A percentile compares a stretch with the other conserved stretches of the same genome.
Evolutionary conservation across 176 grass and related monocot genomes (phyloP).

Genomic region (Guadua angustifolia): DNA sequence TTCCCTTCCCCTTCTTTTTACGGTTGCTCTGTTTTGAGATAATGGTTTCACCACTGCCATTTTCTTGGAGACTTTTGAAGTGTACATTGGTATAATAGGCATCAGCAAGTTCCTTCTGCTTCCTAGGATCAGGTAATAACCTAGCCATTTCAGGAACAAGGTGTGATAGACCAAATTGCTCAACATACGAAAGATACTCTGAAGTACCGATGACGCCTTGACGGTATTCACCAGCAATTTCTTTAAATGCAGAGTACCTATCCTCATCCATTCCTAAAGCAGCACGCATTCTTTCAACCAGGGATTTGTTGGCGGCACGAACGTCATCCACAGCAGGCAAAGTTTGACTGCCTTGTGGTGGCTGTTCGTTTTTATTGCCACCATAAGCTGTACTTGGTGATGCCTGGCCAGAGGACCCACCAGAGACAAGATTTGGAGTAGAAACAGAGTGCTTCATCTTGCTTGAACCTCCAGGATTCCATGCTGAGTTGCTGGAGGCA

Average conservation of each 20-base stretch:
- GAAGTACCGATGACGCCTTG: constrained; percentile 64
- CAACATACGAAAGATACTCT: constrained; percentile 91
- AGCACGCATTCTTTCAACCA: constrained; percentile 79
- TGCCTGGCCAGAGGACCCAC: constrained; percentile 47
- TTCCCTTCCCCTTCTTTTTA: constrained; percentile 61
- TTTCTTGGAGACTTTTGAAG: constrained; percentile 55
- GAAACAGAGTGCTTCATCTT: constrained; percentile 66
- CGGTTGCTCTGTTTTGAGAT: constrained; percentile 45
- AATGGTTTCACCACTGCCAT: constrained; percentile 31
- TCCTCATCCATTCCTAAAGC: constrained; percentile 76
- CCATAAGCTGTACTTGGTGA: constrained; percentile 46
- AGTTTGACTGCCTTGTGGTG: constrained; percentile 32
- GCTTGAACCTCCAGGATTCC: constrained; percentile 53
- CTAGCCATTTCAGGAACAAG: constrained; percentile 87
- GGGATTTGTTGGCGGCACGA: constrained; percentile 63
- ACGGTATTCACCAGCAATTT: constrained; percentile 80
- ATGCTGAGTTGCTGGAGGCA: constrained; percentile 42
- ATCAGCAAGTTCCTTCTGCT: constrained; percentile 82
- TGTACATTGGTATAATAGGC: constrained; percentile 66
- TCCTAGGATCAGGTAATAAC: constrained; percentile 74
- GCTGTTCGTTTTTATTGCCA: constrained; percentile 41
- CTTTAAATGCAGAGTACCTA: constrained; percentile 77
- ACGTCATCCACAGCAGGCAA: constrained; percentile 54
- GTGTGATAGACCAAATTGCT: constrained; percentile 87
- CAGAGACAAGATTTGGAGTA: constrained; percentile 60